Evolutionary conservation across 306 rosid genomes (phyloP).

Genomic region (Comarum palustre): DNA sequence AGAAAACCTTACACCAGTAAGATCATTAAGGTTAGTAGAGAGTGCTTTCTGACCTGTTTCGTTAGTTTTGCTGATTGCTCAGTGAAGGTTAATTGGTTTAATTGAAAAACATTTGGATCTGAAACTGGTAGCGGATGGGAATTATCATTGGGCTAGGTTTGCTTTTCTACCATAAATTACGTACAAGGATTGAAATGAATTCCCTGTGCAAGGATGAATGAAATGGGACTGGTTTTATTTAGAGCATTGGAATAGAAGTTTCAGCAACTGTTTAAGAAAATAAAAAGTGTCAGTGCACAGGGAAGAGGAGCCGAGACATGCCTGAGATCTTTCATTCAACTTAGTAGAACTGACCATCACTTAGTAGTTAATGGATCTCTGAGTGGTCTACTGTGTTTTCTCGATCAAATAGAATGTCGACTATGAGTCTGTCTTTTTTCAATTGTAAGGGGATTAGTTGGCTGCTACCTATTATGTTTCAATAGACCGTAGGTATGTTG

Average conservation of each 20-base stretch:
- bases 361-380: not conserved
- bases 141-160: not conserved
- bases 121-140: not conserved
- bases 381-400: not conserved
- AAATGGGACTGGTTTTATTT: not conserved
- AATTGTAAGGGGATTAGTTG: not conserved
- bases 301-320: not conserved
- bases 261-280: too few species aligned
- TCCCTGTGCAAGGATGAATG: not conserved
- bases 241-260: not conserved
- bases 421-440: not conserved
- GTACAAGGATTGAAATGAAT: not conserved
- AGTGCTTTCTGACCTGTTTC: slow-evolving; percentile 1
- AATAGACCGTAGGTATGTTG: slow-evolving; percentile 16
- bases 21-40: not conserved
- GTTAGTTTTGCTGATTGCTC: not conserved
- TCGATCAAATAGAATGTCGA: not conserved
- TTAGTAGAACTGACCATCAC: not conserved
- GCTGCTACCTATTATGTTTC: slow-evolving; percentile 19
- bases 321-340: too few species aligned
- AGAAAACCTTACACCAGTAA: slow-evolving; percentile 2
- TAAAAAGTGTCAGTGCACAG: not conserved
- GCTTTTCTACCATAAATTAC: not conserved
- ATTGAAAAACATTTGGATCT: not conserved
- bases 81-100: not conserved